Percentiles rank a stretch among this genome's conserved stretches.
Evolutionary conservation across 139 green algal genomes (phyloP).

Genomic region (Medakamo hakoo): DNA sequence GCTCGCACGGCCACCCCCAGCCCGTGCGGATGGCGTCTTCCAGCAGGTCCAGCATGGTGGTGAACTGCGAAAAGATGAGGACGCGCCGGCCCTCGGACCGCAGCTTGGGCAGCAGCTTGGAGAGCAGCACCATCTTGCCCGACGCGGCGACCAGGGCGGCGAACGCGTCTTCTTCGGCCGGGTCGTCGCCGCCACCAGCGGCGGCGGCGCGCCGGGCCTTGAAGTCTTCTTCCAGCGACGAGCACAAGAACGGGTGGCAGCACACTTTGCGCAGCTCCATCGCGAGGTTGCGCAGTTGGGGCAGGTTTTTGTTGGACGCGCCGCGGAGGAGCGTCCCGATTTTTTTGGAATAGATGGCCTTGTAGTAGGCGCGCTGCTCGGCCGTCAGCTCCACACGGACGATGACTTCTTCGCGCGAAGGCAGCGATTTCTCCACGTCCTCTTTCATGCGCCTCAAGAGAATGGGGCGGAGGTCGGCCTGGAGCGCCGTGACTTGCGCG

Average conservation of each 20-base stretch:
- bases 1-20: conserved; percentile 45
- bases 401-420: conserved; percentile 88
- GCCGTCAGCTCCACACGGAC: conserved; percentile 73
- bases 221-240: conserved; percentile 71
- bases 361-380: conserved; percentile 68
- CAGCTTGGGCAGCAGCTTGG: conserved; percentile 70
- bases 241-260: conserved; percentile 84
- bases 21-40: conserved; percentile 59
- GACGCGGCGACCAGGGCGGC: conserved; percentile 39
- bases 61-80: conserved; percentile 87
- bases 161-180: conserved; percentile 15
- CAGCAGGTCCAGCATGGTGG: conserved; percentile 77
- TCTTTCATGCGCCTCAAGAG: conserved; percentile 94
- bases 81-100: conserved; percentile 50
- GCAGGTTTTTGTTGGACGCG: conserved; percentile 37
- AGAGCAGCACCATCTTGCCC: conserved; percentile 74
- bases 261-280: conserved; percentile 96
- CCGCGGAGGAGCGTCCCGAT: conserved; percentile 38
- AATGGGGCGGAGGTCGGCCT: conserved; percentile 55
- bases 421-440: conserved; percentile 81
- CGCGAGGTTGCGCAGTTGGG: conserved; percentile 64
- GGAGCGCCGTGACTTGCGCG: conserved; percentile 7
- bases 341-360: conserved; percentile 47
- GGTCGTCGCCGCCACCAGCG: background rate
- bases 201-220: conserved; percentile 4